Evolutionary conservation across 257 asterid species (phyloP), one percentile per base, ranked within the genome.

Genomic region (Capsicum pubescens): DNA sequence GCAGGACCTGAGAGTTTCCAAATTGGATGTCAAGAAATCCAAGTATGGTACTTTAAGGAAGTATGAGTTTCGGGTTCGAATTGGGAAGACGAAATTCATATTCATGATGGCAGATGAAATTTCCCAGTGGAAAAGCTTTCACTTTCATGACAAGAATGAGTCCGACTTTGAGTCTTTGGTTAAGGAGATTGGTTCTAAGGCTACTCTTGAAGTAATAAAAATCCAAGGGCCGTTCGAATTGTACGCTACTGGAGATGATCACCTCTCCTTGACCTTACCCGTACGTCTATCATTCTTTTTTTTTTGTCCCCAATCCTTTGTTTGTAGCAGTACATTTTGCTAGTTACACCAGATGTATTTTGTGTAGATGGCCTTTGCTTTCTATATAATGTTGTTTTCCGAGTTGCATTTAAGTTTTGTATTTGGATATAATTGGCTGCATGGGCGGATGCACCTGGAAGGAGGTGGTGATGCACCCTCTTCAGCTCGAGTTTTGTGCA

Each of bases 181-280:
- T 52, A 88, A 64, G 87, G 88, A 84, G 83, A 70, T 90, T 85
- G 91, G 89, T 74, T 84, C 95, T 15, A 87, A 85, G 11, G 86
- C 89, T 21, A 85, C 88, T 39, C 84, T 94, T 82, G 92, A 88
- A 77, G 87, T 88, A 63, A 83, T 93, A 71, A 87, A 87, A 90
- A 84, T 94, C 48, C 92, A 88, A 80, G 98, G 99, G 63, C 98
- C 99, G 71, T 89, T 89, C 46, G 97, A 91, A 59, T 83, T 95
- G 88, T 85, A 85, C 58, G 91, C 88, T 72, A 80, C 79, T 26
- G 89, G 97, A 87, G 87, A 87, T 80, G 91, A 91, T 88, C 86
- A 79, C 60, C 89, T 95, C 82, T 85, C 90, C 5, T 91, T 95
- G 12, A 8, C 48, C 76, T 87, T 94, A 86, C 97, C 97, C 83